Conservation (phyloP, 345 rosid genomes). For the Litchi chinensis region DNA sequence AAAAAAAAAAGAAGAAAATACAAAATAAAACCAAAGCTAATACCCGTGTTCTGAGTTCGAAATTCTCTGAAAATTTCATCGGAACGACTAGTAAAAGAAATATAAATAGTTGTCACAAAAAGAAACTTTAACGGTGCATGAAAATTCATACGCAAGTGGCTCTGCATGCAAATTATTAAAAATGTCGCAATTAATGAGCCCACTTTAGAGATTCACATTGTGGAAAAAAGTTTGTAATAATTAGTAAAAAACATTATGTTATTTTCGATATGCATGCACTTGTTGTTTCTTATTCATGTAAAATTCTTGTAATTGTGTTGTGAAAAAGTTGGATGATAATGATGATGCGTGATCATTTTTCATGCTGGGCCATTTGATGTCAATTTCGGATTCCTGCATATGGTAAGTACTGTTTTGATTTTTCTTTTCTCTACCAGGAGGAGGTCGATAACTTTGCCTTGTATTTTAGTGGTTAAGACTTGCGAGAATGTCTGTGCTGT, state of each 20-base stretch:
- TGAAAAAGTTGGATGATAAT: background rate
- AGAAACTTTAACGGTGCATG: background rate
- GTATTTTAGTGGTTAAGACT: background rate
- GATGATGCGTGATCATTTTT: background rate
- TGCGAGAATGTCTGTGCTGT: background rate
- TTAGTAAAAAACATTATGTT: slow-evolving; percentile 1
- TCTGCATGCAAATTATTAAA: background rate
- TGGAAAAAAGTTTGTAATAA: slow-evolving; percentile 23
- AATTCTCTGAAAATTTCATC: background rate
- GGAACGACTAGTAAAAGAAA: too few species aligned
- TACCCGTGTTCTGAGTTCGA: background rate
- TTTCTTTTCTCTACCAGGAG: background rate
- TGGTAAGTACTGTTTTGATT: background rate
- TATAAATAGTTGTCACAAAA: background rate
- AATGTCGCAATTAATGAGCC: background rate
- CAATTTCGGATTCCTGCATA: background rate
- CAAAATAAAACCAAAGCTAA: too few species aligned
- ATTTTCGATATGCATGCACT: background rate
- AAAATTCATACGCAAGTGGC: background rate
- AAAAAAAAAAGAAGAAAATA: too few species aligned
- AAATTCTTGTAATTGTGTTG: background rate
- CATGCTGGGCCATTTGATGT: slow-evolving; percentile 3
- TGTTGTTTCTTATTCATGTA: background rate
- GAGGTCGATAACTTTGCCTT: background rate
- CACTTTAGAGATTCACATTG: background rate